These are phyloP conservation scores for Sequoia sempervirens DNA, from an alignment of 75 land plant genomes.

Conservation along the genomic window DNA sequence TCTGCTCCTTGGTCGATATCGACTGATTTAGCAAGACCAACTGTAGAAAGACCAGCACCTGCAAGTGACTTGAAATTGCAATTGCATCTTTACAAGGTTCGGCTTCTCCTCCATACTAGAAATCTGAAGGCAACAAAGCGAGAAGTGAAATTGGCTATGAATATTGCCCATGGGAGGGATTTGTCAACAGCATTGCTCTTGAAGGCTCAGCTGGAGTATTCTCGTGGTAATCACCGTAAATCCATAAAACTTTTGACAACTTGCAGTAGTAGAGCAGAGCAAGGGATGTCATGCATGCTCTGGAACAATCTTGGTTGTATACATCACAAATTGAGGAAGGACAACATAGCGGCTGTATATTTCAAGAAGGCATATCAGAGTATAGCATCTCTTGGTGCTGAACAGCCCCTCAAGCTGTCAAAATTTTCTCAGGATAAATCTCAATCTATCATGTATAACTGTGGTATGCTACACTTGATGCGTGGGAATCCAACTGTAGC, in stretches of 20 bases:
- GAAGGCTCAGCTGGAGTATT: constrained; percentile 88
- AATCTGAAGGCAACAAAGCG: constrained; percentile 79
- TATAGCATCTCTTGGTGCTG: constrained; percentile 29
- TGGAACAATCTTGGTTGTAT: constrained; percentile 94
- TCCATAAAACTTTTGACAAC: constrained; percentile 77
- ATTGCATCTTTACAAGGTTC: constrained; percentile 82
- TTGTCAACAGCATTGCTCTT: constrained; percentile 70
- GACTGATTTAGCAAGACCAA: constrained; percentile 18
- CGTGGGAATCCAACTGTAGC: constrained; percentile 86
- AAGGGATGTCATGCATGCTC: constrained; percentile 44
- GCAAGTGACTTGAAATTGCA: constrained; percentile 63
- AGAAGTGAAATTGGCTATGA: constrained; percentile 88
- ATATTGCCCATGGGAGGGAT: constrained; percentile 69
- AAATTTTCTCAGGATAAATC: constrained; percentile 81
- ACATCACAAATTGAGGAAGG: constrained; percentile 56
- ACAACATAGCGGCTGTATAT: constrained; percentile 50
- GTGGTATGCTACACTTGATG: constrained; percentile 71
- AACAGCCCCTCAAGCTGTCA: constrained; percentile 47
- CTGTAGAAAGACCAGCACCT: constrained; percentile 32
- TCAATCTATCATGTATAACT: constrained; percentile 68
- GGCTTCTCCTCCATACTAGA: constrained; percentile 65
- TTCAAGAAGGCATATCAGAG: constrained; percentile 61
- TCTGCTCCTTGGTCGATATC: constrained; percentile 26
- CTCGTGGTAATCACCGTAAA: constrained; percentile 85
- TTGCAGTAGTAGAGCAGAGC: constrained; percentile 51